Conservation (phyloP, 2,329 filamentous ascomycete species). For the Alternaria incomplexa region DNA sequence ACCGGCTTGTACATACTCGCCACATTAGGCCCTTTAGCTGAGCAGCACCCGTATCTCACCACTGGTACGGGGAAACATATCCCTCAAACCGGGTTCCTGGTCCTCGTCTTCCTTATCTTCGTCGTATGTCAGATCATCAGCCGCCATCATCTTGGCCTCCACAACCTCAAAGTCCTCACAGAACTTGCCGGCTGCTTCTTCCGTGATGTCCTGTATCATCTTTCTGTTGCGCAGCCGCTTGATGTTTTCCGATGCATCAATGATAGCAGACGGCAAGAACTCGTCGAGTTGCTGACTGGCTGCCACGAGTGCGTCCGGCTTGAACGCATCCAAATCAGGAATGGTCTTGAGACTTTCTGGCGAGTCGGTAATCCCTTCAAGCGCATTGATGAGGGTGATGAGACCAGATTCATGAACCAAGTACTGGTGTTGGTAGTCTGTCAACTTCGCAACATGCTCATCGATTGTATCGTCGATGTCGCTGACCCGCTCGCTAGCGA, state of each 20-base stretch:
- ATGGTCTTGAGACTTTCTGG: slow-evolving; percentile 63
- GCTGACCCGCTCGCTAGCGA: slow-evolving; percentile 63
- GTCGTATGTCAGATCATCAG: slow-evolving; percentile 58
- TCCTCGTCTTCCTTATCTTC: slow-evolving; percentile 47
- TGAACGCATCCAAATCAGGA: slow-evolving; percentile 61
- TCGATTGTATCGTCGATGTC: slow-evolving; percentile 65
- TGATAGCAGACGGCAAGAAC: slow-evolving; percentile 89
- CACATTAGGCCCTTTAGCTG: slow-evolving; percentile 52
- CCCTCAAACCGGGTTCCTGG: slow-evolving; percentile 54
- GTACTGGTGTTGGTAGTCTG: slow-evolving; percentile 72
- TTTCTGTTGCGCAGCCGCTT: slow-evolving; percentile 74
- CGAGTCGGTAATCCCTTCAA: slow-evolving; percentile 55
- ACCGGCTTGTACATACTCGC: neutral
- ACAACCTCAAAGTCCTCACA: slow-evolving; percentile 81
- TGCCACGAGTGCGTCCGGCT: slow-evolving; percentile 65
- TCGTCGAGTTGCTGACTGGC: slow-evolving; percentile 82
- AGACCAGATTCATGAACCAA: slow-evolving; percentile 79
- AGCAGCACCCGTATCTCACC: slow-evolving; percentile 69
- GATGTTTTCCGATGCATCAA: slow-evolving; percentile 87
- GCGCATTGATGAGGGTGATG: slow-evolving; percentile 64
- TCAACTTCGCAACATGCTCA: slow-evolving; percentile 63
- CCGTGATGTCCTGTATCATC: slow-evolving; percentile 76
- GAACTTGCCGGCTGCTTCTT: slow-evolving; percentile 82
- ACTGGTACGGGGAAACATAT: slow-evolving; percentile 68
- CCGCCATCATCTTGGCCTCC: slow-evolving; percentile 65